A percentile compares a stretch with the other conserved stretches of the same genome.
Evolutionary conservation across 78 protist species (phyloP).

Genomic region (Acrasis kona): DNA sequence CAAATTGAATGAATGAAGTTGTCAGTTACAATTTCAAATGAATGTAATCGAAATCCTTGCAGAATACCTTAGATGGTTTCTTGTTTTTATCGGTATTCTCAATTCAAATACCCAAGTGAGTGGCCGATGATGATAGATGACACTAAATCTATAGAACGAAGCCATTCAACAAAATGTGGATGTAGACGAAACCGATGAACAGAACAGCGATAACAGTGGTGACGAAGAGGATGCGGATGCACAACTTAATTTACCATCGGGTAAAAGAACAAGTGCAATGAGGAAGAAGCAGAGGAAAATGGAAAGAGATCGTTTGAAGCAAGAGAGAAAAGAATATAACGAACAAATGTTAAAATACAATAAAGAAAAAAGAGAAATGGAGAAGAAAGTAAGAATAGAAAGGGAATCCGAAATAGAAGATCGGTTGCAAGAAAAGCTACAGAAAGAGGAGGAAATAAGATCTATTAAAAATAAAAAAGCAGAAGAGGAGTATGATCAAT

Average conservation of each 20-base stretch:
- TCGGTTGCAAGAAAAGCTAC: not conserved
- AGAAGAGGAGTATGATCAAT: conserved; percentile 37
- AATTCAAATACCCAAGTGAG: no score
- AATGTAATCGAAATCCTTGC: no score
- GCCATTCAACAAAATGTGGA: not conserved
- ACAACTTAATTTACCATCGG: not conserved
- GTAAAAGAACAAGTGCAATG: conserved; percentile 6
- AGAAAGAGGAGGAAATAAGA: not conserved
- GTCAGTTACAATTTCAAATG: no score
- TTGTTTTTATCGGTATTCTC: no score
- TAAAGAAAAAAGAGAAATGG: conserved; percentile 35
- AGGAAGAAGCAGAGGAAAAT: conserved; percentile 37
- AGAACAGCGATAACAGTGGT: not conserved
- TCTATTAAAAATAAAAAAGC: conserved; percentile 20
- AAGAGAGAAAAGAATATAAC: conserved; percentile 34
- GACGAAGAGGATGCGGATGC: not conserved
- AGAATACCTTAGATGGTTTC: no score
- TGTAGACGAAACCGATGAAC: not conserved
- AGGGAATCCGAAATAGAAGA: conserved; percentile 12
- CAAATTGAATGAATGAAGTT: no score
- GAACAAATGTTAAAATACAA: conserved; percentile 26
- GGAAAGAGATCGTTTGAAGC: conserved; percentile 37
- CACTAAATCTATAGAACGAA: no score
- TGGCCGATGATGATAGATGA: no score
- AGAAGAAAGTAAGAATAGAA: conserved; percentile 16